Percentiles rank a stretch among this genome's conserved stretches.
Evolutionary conservation across 164 flowering plant genomes (phyloP).

Genomic region (Liriodendron chinense): DNA sequence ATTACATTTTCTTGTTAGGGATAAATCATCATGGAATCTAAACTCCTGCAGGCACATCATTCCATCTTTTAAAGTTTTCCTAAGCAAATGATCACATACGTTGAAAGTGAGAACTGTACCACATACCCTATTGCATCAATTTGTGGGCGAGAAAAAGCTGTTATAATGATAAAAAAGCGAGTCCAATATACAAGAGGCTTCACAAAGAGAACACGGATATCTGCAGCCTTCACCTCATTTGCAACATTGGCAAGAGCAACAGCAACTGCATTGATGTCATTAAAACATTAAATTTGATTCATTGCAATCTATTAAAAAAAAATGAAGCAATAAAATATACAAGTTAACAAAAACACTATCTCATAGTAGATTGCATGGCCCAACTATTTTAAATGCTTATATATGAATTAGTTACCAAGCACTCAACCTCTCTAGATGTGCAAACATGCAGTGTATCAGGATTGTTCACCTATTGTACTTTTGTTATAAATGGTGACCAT

Average conservation of each 20-base stretch:
- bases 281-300: slow-evolving; percentile 10
- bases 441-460: too few relatives aligned
- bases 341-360: not conserved
- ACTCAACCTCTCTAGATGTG: too few relatives aligned
- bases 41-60: not conserved
- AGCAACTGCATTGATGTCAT: slow-evolving; percentile 60
- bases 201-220: slow-evolving; percentile 87
- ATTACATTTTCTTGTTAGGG: not conserved
- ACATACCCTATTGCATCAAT: slow-evolving; percentile 86
- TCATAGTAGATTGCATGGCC: not conserved
- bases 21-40: not conserved
- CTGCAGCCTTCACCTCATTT: slow-evolving; percentile 89
- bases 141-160: slow-evolving; percentile 96
- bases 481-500: too few relatives aligned
- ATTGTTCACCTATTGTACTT: too few relatives aligned
- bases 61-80: not conserved
- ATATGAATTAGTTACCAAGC: too few relatives aligned
- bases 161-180: slow-evolving; percentile 86
- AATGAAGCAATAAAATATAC: not conserved
- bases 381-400: too few relatives aligned
- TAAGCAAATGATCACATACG: not conserved
- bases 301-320: not conserved
- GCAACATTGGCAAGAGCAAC: slow-evolving; percentile 87
- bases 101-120: not conserved
- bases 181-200: slow-evolving; percentile 99